Base-by-base conservation (phyloP, 768 basidiomycete species). In the Punctularia strigosozonata region DNA sequence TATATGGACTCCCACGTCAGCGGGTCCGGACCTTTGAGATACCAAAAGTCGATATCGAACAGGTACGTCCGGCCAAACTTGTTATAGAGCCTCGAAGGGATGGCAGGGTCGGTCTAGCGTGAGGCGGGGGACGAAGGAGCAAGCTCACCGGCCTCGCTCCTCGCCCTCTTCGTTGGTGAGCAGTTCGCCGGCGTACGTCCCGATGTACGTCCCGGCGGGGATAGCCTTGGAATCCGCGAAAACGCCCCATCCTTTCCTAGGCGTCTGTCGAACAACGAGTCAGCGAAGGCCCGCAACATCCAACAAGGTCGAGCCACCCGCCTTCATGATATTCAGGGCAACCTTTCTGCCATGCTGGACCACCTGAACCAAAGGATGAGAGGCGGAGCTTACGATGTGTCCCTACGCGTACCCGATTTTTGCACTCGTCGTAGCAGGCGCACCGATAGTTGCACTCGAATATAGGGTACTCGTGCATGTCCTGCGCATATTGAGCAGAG, bases 391-490 rank as follows among this genome's bases (percentile, higher is more conserved):
- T 14, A 25, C 17, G 25, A 22, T 18, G 38, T 21, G 30, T 18
- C 24, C 25, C 5, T 33, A 30, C 7, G 57, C 75, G 45, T 50
- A 90, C 89, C 57, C 89, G 61, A 58, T 92, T 94, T 36, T 62
- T 64, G 53, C 90, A 95, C 31, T 80, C 75, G 2, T 83, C 80
- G 12, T 77, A 77, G 58, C 90, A 95, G 2, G 69, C 68, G 52
- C 90, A 95, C 21, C 76, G 62, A 31, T 71, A 76, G 50, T 90
- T 88, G 53, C 90, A 95, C 57, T 95, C 90, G 48, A 84, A 84
- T 20, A 91, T 77, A 0, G 87, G 83, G 39, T 67, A 69, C 5
- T 64, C 68, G 13, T 57, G 47, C 3, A 51, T 46, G n/a, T n/a
- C n/a, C n/a, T n/a, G n/a, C n/a, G n/a, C n/a, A n/a, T n/a, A n/a